Base-by-base conservation (phyloP, 163 green algal genomes). In the Scenedesmus sp. region DNA sequence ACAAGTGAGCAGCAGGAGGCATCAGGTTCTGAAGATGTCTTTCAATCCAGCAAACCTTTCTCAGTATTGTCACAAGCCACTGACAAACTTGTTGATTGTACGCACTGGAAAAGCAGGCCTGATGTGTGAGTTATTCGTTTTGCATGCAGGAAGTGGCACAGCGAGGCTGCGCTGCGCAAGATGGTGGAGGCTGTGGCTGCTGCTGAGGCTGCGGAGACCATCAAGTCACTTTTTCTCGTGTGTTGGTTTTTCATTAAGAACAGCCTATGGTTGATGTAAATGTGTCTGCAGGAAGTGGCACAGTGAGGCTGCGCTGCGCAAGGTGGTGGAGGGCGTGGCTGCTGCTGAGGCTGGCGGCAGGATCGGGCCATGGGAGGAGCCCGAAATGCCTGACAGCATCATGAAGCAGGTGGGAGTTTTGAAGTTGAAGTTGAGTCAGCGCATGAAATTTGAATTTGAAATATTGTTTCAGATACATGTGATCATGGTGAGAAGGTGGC, bases 281-380 rank as follows among this genome's bases (percentile, higher is more conserved):
- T 46, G 34, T 46, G 34, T 64, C 4, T 83, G 82, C 79, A 94
- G 94, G 70, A 81, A 82, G 13, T 64, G 67, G 18, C 54, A 82
- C 52, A 64, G 59, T 15, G 87, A 92, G 60, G 62, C 64, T 9
- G 85, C 57, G 46, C 59, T 84, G 52, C 26, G 70, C 4, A 23
- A 91, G 87, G 96, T 98, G 67, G 82, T 98, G 67, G 87, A 94
- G 54, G 77, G 90, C 0, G 97, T 99, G 54, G 70, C 92, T n/a
- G 92, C 84, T 16, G 70, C 86, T 18, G 96, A 98, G 91, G 90
- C 85, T 12, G 64, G 67, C 8, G 93, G 95, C 7, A 15, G 20
- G 8, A 97, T 99, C 62, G 86, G 76, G 52, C 91, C 94, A 9
- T 97, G 95, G 95, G 18, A 95, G 77, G 91, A 96, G 84, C 90